Conservation (phyloP, 805 yeast genomes). For the Yarrowia bubula region DNA sequence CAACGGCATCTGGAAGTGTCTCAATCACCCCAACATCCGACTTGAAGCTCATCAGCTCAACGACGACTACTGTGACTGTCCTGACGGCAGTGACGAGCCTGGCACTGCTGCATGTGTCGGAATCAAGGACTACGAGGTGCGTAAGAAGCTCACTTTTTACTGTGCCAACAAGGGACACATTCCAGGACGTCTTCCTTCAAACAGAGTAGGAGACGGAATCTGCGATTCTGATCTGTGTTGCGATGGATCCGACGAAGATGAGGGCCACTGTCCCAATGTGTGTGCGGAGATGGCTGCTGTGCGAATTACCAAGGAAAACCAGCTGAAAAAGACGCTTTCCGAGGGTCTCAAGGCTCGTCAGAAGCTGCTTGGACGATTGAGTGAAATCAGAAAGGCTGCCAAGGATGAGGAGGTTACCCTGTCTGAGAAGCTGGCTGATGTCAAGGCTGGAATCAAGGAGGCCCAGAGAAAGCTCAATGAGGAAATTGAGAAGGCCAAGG, state of each 20-base stretch:
- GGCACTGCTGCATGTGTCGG: slow-evolving; percentile 80
- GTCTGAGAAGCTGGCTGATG: slow-evolving; percentile 28
- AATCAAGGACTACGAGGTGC: slow-evolving; percentile 19
- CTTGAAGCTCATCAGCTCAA: slow-evolving; percentile 65
- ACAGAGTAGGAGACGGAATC: slow-evolving; percentile 79
- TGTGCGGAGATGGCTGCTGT: slow-evolving; percentile 53
- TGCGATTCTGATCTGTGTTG: slow-evolving; percentile 90
- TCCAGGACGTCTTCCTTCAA: slow-evolving; percentile 61
- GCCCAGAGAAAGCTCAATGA: neutral
- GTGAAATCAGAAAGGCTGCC: slow-evolving; percentile 31
- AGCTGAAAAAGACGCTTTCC: slow-evolving; percentile 31
- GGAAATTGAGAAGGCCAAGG: slow-evolving; percentile 6
- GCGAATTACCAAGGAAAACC: slow-evolving; percentile 37
- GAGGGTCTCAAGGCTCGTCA: slow-evolving; percentile 43
- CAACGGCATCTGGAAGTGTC: slow-evolving; percentile 65
- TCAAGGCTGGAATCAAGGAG: slow-evolving; percentile 5
- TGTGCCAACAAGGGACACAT: slow-evolving; percentile 75
- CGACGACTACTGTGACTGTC: slow-evolving; percentile 93
- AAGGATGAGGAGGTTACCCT: slow-evolving; percentile 33
- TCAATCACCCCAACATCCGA: slow-evolving; percentile 61
- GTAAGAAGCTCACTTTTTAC: slow-evolving; percentile 50
- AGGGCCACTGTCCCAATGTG: slow-evolving; percentile 52
- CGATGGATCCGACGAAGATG: slow-evolving; percentile 86
- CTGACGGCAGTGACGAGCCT: slow-evolving; percentile 97
- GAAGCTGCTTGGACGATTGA: slow-evolving; percentile 39